Evolutionary conservation across 768 basidiomycete species (phyloP).

Genomic region (Pholiota microspora): DNA sequence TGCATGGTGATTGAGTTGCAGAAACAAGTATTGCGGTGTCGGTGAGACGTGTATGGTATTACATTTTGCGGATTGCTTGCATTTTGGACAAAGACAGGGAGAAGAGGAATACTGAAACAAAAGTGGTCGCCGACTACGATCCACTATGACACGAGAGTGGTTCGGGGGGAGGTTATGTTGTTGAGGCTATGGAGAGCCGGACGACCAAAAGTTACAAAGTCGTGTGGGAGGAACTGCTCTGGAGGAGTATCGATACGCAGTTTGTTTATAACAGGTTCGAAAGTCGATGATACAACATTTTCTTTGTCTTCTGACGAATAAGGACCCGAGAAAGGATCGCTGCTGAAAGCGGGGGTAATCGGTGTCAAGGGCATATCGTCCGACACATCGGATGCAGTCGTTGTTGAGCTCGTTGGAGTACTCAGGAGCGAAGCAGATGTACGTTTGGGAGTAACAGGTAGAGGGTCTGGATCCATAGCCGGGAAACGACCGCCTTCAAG

Average conservation of each 20-base stretch:
- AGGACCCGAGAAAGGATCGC: constrained; percentile 49
- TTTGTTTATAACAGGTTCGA: constrained; percentile 74
- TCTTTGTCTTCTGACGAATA: constrained; percentile 76
- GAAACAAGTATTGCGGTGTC: constrained; percentile 61
- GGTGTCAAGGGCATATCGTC: constrained; percentile 87
- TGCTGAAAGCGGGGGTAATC: constrained; percentile 65
- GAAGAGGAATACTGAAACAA: constrained; percentile 36
- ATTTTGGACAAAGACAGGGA: constrained; percentile 51
- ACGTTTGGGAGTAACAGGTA: constrained; percentile 71
- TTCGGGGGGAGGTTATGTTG: constrained; percentile 62
- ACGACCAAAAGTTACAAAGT: constrained; percentile 77
- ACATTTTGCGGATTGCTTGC: constrained; percentile 72
- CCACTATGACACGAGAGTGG: constrained; percentile 59
- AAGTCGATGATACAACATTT: constrained; percentile 66
- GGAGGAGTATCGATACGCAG: constrained; percentile 64
- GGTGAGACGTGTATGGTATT: constrained; percentile 68
- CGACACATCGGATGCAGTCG: constrained; percentile 70
- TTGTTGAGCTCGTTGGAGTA: constrained; percentile 76
- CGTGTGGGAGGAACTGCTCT: constrained; percentile 78
- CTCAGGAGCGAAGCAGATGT: constrained; percentile 53
- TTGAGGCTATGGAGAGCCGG: constrained; percentile 78
- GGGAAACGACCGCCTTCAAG: constrained; percentile 80
- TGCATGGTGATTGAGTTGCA: constrained; percentile 65
- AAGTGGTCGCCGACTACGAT: constrained; percentile 29
- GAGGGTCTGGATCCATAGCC: constrained; percentile 41